Evolutionary conservation across 2,329 filamentous ascomycete species (phyloP).

Genomic region (Epichloe hybrida): DNA sequence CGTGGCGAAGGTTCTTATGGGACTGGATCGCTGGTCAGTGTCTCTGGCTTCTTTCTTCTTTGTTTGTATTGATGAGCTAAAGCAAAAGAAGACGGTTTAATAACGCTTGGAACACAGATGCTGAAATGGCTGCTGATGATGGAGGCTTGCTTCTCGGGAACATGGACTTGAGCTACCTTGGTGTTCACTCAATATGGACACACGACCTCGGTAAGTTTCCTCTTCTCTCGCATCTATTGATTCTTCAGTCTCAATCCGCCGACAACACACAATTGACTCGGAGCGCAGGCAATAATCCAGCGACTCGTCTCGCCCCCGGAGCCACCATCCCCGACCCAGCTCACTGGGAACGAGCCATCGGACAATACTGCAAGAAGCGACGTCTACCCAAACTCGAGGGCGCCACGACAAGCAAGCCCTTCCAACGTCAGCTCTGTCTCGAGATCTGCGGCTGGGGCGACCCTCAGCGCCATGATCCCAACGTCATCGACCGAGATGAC

Average conservation of each 20-base stretch:
- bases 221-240: background rate
- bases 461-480: conserved; percentile 31
- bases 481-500: conserved; percentile 28
- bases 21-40: conserved; percentile 53
- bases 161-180: conserved; percentile 63
- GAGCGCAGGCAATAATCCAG: conserved; percentile 32
- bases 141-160: conserved; percentile 57
- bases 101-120: conserved; percentile 27
- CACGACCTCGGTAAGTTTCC: conserved; percentile 45
- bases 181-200: conserved; percentile 59
- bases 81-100: background rate
- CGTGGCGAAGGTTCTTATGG: conserved; percentile 70
- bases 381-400: conserved; percentile 51
- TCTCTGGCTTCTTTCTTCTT: background rate
- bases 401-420: conserved; percentile 47
- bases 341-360: conserved; percentile 49
- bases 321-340: conserved; percentile 31
- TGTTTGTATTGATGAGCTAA: background rate
- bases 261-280: conserved; percentile 6
- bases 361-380: conserved; percentile 48
- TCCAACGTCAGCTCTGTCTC: conserved; percentile 62
- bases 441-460: conserved; percentile 63
- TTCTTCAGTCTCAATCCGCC: background rate
- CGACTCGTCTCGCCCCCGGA: conserved; percentile 32
- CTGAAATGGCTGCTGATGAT: conserved; percentile 48